Conservation (phyloP, 768 basidiomycete genomes). For the Podaxis carcinomalis region DNA sequence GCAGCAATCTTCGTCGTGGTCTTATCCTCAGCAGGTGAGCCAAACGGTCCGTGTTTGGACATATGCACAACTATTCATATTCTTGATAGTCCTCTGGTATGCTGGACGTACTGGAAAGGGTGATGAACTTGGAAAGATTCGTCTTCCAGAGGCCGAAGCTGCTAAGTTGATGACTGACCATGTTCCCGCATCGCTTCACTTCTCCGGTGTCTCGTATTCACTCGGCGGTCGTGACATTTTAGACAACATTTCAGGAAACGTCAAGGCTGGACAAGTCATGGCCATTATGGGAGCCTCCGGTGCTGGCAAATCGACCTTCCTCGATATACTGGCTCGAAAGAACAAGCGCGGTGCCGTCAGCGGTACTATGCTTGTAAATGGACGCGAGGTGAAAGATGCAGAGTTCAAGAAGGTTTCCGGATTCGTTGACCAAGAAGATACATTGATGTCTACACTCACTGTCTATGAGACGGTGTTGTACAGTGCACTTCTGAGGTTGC, state of each 20-base stretch:
- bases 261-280: constrained; percentile 86
- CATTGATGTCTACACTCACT: constrained; percentile 93
- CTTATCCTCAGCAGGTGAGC: constrained; percentile 54
- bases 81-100: constrained; percentile 73
- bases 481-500: constrained; percentile 84
- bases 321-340: constrained; percentile 93
- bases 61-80: not conserved
- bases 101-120: constrained; percentile 69
- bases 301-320: constrained; percentile 93
- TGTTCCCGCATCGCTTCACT: constrained; percentile 91
- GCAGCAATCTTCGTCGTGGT: constrained; percentile 75
- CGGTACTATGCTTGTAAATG: constrained; percentile 83
- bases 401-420: constrained; percentile 87
- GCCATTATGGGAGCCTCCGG: constrained; percentile 98
- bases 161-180: constrained; percentile 90
- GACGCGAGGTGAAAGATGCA: constrained; percentile 64
- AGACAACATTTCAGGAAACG: constrained; percentile 76
- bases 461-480: constrained; percentile 98
- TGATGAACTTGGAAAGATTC: constrained; percentile 67
- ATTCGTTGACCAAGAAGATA: constrained; percentile 98
- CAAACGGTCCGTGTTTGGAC: not conserved
- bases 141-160: constrained; percentile 77
- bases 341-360: constrained; percentile 73
- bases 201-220: constrained; percentile 78
- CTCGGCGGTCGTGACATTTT: constrained; percentile 66